These are phyloP conservation scores for Austropuccinia psidii DNA, from an alignment of 1,284 basidiomycete genomes.

Conservation along the genomic window DNA sequence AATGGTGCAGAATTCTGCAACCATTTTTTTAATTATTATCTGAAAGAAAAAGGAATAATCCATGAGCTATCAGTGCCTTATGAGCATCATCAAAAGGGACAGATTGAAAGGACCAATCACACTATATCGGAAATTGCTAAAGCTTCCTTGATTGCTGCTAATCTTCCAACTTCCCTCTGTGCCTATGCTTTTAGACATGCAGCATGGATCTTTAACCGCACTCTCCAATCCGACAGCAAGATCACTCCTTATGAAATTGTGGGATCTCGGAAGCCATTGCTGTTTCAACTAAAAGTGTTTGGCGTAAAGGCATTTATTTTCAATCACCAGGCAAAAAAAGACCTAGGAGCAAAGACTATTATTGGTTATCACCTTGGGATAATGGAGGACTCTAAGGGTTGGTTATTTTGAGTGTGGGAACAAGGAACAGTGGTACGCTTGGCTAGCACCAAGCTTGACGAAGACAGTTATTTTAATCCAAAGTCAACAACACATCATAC, in stretches of 20 bases:
- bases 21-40: not conserved
- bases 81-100: constrained; percentile 7
- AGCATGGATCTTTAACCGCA: not conserved
- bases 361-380: constrained; percentile 6
- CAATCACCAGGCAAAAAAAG: too few relatives aligned
- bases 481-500: too few relatives aligned
- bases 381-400: not conserved
- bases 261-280: too few relatives aligned
- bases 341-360: too few relatives aligned
- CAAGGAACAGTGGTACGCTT: too few relatives aligned
- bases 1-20: not conserved
- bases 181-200: not conserved
- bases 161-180: not conserved
- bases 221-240: not conserved
- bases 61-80: not conserved
- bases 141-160: not conserved
- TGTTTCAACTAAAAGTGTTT: too few relatives aligned
- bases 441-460: too few relatives aligned
- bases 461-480: too few relatives aligned
- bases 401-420: not conserved
- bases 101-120: not conserved
- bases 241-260: not conserved
- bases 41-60: not conserved
- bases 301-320: too few relatives aligned
- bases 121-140: not conserved